Base-by-base conservation (phyloP, 129 eudicot genomes). In the Arctium lappa region DNA sequence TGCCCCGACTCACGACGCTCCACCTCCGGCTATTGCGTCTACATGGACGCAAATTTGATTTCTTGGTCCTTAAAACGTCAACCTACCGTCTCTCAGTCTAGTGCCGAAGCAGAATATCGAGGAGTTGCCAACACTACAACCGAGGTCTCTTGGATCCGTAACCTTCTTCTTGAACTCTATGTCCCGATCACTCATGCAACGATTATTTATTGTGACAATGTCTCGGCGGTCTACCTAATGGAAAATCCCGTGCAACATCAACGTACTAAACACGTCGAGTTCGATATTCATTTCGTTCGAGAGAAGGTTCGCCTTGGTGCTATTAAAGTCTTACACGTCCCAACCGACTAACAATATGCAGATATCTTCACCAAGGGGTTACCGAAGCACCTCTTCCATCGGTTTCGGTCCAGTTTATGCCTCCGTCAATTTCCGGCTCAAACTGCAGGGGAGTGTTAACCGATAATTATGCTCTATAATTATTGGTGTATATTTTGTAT, bases 41-140 rank as follows among this genome's bases (percentile, higher is more conserved):
- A 29, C 72, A 22, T 66, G 72, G 36, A 36, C 13, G 72, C 12
- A 66, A 66, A 66, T 66, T 29, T 29, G 34, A 66, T 66, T 66
- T 66, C 72, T 66, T 66, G 72, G 72, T 66, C 72, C 36, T 66
- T 36, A 27, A 66, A 66, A 29, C 72, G 72, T 8, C 72, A 66
- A 66, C 36, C 34, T 66, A 29, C 2, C 53, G 13, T 44, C 13
- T 44, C 53, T 44, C 53, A 12, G 13, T 44, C 53, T 8, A 44
- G 53, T 66, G 72, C 72, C 34, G 72, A 66, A 66, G 36, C 72
- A 66, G 36, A 66, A 29, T 66, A 66, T 66, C 72, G 72, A 66
- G 72, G 72, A 66, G 72, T 66, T 66, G 72, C 72, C 72, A 66
- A 66, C 72, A 66, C 72, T 66, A 66, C 15, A 22, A 36, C 36